Percentiles rank a stretch among this genome's conserved stretches.
Evolutionary conservation across 371 early-diverging fungal genomes (phyloP).

Genomic region (Entomophthora muscae): DNA sequence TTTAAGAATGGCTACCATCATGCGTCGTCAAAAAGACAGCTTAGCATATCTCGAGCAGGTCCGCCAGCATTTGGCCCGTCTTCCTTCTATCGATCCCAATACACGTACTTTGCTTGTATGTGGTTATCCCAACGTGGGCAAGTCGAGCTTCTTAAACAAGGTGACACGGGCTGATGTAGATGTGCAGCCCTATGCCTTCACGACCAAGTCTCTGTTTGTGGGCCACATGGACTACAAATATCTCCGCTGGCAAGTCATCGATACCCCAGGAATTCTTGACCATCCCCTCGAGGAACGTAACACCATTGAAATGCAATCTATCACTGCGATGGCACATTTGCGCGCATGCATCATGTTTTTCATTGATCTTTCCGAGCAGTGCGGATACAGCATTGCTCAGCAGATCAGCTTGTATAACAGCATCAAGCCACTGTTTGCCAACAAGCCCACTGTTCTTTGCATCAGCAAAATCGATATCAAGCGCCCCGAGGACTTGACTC

Average conservation of each 20-base stretch:
- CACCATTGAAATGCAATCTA: conserved; percentile 99
- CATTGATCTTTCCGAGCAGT: conserved; percentile 97
- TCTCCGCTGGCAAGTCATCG: conserved; percentile 99
- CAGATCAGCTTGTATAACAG: conserved; percentile 89
- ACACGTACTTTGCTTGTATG: conserved; percentile 97
- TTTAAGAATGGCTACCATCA: conserved; percentile 98
- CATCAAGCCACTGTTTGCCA: conserved; percentile 97
- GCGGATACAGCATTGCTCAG: conserved; percentile 94
- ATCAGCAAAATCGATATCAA: conserved; percentile 95
- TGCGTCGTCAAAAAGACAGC: conserved; percentile 97
- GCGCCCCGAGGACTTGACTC: conserved; percentile 60
- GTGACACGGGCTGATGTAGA: conserved; percentile 99
- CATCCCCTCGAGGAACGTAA: conserved; percentile 99
- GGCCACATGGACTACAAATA: conserved; percentile 99
- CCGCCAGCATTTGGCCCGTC: conserved; percentile 95
- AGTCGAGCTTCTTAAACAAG: conserved; percentile 99
- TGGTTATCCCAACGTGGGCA: conserved; percentile 99
- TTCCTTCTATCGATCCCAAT: conserved; percentile 98
- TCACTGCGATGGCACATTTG: conserved; percentile 99
- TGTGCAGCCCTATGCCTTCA: conserved; percentile 99
- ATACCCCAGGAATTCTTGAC: conserved; percentile 99
- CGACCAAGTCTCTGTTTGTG: conserved; percentile 99
- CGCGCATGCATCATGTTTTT: conserved; percentile 97
- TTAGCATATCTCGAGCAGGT: conserved; percentile 99
- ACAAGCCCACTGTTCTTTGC: conserved; percentile 94